Evolutionary conservation across 495 filamentous ascomycete genomes (phyloP), one percentile per base, ranked within the genome.

Genomic region (Mycothermus thermophilus): DNA sequence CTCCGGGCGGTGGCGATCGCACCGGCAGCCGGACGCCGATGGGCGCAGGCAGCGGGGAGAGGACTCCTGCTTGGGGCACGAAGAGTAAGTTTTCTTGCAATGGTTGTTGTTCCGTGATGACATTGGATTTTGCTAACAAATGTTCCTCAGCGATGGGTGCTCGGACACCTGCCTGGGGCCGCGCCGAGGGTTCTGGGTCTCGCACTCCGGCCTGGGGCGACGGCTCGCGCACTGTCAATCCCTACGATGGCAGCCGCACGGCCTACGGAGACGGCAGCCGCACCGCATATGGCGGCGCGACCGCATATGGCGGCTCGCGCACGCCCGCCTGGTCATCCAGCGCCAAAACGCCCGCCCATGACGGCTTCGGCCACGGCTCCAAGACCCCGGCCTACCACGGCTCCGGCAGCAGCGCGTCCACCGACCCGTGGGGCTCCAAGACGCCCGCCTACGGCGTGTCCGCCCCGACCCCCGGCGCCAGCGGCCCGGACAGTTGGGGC

Each of bases 161-260:
- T 21, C 52, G 52, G 28, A 86, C 81, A 24, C 82, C 81, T 1
- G 77, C 75, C 25, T 81, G 75, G 64, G 61, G 62, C 34, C 65
- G 74, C 31, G 66, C 62, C 27, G 71, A 72, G 32, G 51, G 52
- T 17, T 63, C 67, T 22, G 68, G 69, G 17, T 63, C 67, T 16
- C 74, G 83, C 29, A 90, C 83, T 3, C 83, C 83, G 3, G 77
- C 79, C 6, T 88, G 83, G 83, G 79, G 76, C 40, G 79, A 78
- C 42, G 74, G 75, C 30, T 80, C 70, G 5, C 75, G 73, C 38
- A 86, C 80, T n/a, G 72, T 74, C 15, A 83, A 83, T 36, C 74
- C 78, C 2, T 83, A 84, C 50, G 83, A 88, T 49, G 85, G 84
- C 32, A 80, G 62, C 46, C 74, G 82, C 22, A 90, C 69, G 63